Conservation (phyloP, 176 grass and related monocot genomes). For the Pontederia paniculata region DNA sequence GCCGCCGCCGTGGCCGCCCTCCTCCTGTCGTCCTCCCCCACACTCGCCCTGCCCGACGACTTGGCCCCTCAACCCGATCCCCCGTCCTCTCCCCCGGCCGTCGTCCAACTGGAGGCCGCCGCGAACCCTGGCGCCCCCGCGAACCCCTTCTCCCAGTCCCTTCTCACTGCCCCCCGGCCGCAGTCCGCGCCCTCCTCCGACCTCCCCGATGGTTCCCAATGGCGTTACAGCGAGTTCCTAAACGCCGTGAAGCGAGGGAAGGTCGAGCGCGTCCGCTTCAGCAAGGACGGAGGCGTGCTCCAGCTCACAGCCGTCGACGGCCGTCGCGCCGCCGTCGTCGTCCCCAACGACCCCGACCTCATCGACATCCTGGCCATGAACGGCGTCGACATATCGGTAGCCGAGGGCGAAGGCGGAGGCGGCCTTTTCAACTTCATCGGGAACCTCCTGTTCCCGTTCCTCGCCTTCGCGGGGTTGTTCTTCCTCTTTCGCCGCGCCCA, state of each 20-base stretch:
- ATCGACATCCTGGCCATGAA: slow-evolving; percentile 97
- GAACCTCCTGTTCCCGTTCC: slow-evolving; percentile 86
- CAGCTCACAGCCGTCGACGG: slow-evolving; percentile 81
- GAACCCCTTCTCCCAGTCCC: slow-evolving; percentile 52
- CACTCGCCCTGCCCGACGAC: slow-evolving; percentile 53
- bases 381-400: slow-evolving; percentile 91
- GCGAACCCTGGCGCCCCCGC: slow-evolving; percentile 33
- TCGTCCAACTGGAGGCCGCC: slow-evolving; percentile 39
- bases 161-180: slow-evolving; percentile 54
- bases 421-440: slow-evolving; percentile 58
- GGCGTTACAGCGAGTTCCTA: slow-evolving; percentile 98
- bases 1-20: slow-evolving; percentile 28
- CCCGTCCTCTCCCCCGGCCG: background rate
- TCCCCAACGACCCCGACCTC: slow-evolving; percentile 88
- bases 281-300: slow-evolving; percentile 65
- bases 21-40: slow-evolving; percentile 24
- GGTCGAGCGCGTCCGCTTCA: slow-evolving; percentile 82
- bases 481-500: slow-evolving; percentile 91
- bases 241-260: slow-evolving; percentile 80
- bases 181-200: slow-evolving; percentile 22
- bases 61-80: slow-evolving; percentile 10
- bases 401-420: slow-evolving; percentile 59
- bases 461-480: slow-evolving; percentile 86
- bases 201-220: slow-evolving; percentile 70
- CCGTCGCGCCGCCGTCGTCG: slow-evolving; percentile 52